Percentiles rank a stretch among this genome's conserved stretches.
phyloP scores from a whole-genome alignment of 768 basidiomycete species.

The Artomyces pyxidatus region DNA sequence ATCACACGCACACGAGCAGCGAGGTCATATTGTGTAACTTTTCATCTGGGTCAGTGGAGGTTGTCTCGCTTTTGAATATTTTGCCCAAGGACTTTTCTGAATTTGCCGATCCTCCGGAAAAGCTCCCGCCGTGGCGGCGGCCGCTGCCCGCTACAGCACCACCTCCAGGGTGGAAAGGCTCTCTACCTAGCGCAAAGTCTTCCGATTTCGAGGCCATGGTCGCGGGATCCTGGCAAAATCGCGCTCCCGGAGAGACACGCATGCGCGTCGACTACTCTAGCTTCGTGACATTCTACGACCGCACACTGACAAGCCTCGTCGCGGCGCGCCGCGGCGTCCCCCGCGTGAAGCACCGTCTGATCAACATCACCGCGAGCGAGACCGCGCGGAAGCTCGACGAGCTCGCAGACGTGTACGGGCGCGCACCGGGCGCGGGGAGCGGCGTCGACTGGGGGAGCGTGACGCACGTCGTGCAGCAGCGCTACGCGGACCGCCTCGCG shows the following conservation, averaged over 20 bases:
- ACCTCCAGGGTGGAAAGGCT: neutral
- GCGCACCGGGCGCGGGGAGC: neutral
- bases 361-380: neutral
- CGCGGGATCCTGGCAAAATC: neutral
- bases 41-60: neutral
- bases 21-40: neutral
- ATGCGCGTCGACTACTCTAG: neutral
- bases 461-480: neutral
- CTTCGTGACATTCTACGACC: conserved; percentile 1
- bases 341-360: too few species aligned
- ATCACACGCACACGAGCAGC: conserved; percentile 19
- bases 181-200: neutral
- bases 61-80: neutral
- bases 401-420: neutral
- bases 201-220: neutral
- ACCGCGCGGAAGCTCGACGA: neutral
- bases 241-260: neutral
- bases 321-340: neutral
- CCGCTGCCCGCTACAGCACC: neutral
- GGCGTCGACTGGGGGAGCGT: neutral
- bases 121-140: neutral
- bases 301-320: neutral
- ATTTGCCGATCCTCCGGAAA: neutral
- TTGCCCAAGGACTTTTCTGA: too few species aligned
- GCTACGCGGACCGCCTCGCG: too few species aligned